These are phyloP conservation scores for Aleurites moluccanus DNA, from an alignment of 441 rosid genomes.

Conservation along the genomic window DNA sequence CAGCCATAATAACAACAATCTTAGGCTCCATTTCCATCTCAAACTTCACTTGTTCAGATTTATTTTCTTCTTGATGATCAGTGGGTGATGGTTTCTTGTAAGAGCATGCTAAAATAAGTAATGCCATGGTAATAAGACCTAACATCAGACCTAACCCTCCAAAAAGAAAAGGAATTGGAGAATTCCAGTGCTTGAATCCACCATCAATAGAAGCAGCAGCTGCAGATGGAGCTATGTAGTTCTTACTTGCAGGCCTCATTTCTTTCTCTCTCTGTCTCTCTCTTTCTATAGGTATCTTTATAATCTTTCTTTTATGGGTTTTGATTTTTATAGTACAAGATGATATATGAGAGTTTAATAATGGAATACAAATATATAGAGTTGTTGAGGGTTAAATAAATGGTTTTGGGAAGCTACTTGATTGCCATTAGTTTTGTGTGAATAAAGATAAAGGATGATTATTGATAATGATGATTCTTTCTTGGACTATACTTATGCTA, in stretches of 20 bases:
- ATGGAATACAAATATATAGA: not conserved
- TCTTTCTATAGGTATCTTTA: not conserved
- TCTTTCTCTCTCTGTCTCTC: not conserved
- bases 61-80: conserved; percentile 29
- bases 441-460: not conserved
- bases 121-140: conserved; percentile 46
- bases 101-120: conserved; percentile 57
- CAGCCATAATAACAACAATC: conserved; percentile 84
- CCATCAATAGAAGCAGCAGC: conserved; percentile 6
- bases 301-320: not conserved
- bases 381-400: not conserved
- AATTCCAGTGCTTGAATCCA: conserved; percentile 38
- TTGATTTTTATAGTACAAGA: not conserved
- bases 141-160: conserved; percentile 54
- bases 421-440: not conserved
- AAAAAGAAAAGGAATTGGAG: conserved; percentile 54
- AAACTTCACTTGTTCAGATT: conserved; percentile 21
- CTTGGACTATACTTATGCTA: conserved; percentile 17
- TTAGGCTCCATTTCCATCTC: conserved; percentile 45
- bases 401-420: not conserved
- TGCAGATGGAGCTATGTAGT: conserved; percentile 11
- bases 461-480: conserved; percentile 14
- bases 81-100: conserved; percentile 25
- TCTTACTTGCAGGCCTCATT: conserved; percentile 25
- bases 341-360: not conserved